Percentiles rank a stretch among this genome's conserved stretches.
Conservation (phyloP, 2,329 filamentous ascomycete species). For the Aureobasidium zeae region DNA sequence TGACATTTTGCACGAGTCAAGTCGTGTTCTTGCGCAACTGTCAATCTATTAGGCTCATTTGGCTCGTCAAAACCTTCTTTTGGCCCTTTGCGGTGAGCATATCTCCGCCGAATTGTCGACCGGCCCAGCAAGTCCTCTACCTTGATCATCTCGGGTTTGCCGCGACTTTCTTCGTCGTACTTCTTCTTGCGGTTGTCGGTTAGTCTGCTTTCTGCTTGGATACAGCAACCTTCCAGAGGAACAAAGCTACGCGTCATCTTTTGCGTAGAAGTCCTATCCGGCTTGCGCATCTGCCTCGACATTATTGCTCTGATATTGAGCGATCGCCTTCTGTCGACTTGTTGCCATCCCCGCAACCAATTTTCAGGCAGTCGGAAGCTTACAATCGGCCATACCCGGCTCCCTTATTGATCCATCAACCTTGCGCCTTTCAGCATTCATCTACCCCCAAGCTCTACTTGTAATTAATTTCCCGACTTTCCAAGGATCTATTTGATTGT, state of each 20-base stretch:
- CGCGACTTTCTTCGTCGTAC: constrained; percentile 14
- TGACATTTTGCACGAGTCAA: constrained; percentile 17
- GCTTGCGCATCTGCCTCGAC: constrained; percentile 7
- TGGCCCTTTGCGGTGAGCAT: constrained; percentile 12
- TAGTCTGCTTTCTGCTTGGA: constrained; percentile 9
- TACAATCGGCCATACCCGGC: constrained; percentile 13
- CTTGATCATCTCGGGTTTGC: constrained; percentile 16
- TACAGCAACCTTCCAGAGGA: constrained; percentile 7
- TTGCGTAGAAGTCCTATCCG: not conserved
- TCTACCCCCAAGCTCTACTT: not conserved
- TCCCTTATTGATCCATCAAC: constrained; percentile 12
- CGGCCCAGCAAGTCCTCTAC: constrained; percentile 6
- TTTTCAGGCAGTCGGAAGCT: constrained; percentile 6
- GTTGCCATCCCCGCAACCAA: constrained; percentile 9
- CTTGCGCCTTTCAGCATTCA: constrained; percentile 2
- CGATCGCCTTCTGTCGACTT: constrained; percentile 10
- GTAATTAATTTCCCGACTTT: constrained; percentile 12
- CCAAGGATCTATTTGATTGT: not conserved
- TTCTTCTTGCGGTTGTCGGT: constrained; percentile 8
- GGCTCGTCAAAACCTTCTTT: constrained; percentile 18
- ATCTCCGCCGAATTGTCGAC: constrained; percentile 14
- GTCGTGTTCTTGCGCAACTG: constrained; percentile 19
- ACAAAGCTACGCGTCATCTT: not conserved
- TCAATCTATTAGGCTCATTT: constrained; percentile 19
- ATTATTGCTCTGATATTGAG: constrained; percentile 14